These are phyloP conservation scores for Colletotrichum karsti DNA, from an alignment of 2,329 filamentous ascomycete genomes.

Conservation along the genomic window DNA sequence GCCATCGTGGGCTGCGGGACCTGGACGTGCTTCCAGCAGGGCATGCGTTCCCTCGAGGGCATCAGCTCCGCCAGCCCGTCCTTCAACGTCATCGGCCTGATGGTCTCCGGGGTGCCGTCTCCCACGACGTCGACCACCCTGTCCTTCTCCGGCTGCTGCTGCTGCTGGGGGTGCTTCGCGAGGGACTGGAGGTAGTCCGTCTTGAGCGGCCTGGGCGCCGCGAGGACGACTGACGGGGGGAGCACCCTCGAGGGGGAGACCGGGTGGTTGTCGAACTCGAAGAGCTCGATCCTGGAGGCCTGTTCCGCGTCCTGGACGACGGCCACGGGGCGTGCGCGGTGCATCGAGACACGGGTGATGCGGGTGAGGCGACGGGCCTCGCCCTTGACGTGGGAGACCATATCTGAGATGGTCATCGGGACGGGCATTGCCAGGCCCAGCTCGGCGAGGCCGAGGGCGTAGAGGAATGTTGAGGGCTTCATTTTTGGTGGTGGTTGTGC, in stretches of 20 bases:
- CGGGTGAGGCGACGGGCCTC: conserved; percentile 13
- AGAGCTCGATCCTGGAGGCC: background rate
- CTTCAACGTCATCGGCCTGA: conserved; percentile 17
- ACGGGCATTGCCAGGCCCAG: conserved; percentile 16
- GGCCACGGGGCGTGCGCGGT: background rate
- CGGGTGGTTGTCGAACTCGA: conserved; percentile 23
- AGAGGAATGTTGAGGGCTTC: conserved; percentile 21
- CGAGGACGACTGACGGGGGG: conserved; percentile 21
- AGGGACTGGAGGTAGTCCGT: conserved; percentile 27
- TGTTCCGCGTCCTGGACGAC: background rate
- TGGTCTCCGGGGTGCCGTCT: conserved; percentile 17
- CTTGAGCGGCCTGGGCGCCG: conserved; percentile 19
- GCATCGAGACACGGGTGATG: background rate
- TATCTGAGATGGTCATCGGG: conserved; percentile 16
- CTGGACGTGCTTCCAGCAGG: conserved; percentile 19
- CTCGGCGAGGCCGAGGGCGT: conserved; percentile 4
- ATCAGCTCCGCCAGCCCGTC: conserved; percentile 8
- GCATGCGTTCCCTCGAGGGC: background rate
- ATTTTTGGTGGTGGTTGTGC: background rate
- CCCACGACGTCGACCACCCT: conserved; percentile 26
- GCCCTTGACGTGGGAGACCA: conserved; percentile 1
- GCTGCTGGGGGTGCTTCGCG: background rate
- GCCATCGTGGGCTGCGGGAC: background rate
- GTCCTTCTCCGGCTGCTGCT: conserved; percentile 3
- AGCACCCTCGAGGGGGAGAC: conserved; percentile 11